phyloP scores from a whole-genome alignment of 805 yeast genomes.

The Saccharomycopsis fodiens region DNA sequence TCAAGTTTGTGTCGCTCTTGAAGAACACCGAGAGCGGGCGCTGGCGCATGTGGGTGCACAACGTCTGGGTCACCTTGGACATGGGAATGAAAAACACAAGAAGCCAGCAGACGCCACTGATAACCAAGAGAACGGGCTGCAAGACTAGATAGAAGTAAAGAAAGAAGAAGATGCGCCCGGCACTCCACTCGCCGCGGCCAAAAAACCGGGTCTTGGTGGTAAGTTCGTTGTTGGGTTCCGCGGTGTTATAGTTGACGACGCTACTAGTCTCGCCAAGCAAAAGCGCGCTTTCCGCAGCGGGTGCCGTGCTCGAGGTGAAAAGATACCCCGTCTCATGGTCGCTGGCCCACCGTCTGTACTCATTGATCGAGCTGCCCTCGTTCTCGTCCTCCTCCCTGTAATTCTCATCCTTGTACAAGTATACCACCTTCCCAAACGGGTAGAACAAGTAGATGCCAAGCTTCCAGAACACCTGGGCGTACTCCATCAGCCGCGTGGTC shows the following conservation, averaged over 20 bases:
- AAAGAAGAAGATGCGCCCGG: slow-evolving; percentile 75
- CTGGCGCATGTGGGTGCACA: slow-evolving; percentile 72
- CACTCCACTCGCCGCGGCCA: slow-evolving; percentile 89
- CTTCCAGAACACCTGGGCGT: slow-evolving; percentile 51
- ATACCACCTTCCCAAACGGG: slow-evolving; percentile 89
- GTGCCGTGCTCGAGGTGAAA: slow-evolving; percentile 32
- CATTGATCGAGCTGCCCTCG: slow-evolving; percentile 78
- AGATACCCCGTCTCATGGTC: slow-evolving; percentile 70
- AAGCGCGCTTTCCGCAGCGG: background rate
- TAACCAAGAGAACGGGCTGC: slow-evolving; percentile 54
- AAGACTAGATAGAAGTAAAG: slow-evolving; percentile 58
- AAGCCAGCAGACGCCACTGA: slow-evolving; percentile 68
- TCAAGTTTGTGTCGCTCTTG: slow-evolving; percentile 42
- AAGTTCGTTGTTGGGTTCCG: slow-evolving; percentile 23
- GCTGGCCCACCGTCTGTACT: slow-evolving; percentile 83
- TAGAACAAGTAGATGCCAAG: slow-evolving; percentile 65
- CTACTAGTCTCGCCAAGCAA: slow-evolving; percentile 22
- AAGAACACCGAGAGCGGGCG: slow-evolving; percentile 88
- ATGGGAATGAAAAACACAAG: slow-evolving; percentile 87
- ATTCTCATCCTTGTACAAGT: slow-evolving; percentile 67
- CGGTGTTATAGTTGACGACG: slow-evolving; percentile 4
- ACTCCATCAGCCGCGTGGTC: slow-evolving; percentile 45
- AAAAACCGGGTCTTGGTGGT: slow-evolving; percentile 44
- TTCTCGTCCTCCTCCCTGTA: slow-evolving; percentile 82
- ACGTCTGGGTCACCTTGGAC: slow-evolving; percentile 66